phyloP scores from a whole-genome alignment of 169 alveolate genomes.

The Cryptosporidium sp. region DNA sequence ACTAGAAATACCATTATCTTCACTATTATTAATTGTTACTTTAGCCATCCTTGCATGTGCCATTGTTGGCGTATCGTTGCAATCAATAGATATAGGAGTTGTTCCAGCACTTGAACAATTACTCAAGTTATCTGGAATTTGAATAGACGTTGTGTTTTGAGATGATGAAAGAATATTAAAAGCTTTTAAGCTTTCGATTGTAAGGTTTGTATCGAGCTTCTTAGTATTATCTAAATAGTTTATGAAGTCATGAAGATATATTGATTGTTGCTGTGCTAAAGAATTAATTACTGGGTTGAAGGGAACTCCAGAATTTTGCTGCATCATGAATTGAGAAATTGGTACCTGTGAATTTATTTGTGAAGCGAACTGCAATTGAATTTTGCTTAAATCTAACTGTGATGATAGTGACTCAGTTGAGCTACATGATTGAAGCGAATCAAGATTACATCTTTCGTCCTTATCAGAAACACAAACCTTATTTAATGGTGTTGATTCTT shows the following conservation, averaged over 20 bases:
- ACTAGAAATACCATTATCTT: background rate
- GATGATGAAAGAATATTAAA: background rate
- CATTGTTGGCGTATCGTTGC: slow-evolving; percentile 21
- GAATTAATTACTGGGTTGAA: slow-evolving; percentile 11
- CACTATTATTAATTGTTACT: slow-evolving; percentile 28
- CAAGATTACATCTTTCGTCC: slow-evolving; percentile 20
- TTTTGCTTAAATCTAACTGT: slow-evolving; percentile 40
- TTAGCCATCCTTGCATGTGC: slow-evolving; percentile 8
- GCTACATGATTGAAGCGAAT: slow-evolving; percentile 9
- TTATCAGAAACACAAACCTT: background rate
- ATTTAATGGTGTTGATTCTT: slow-evolving; percentile 47
- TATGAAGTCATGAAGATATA: slow-evolving; percentile 47
- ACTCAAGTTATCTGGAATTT: slow-evolving; percentile 36
- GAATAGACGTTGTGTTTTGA: slow-evolving; percentile 27
- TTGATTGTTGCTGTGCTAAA: slow-evolving; percentile 28
- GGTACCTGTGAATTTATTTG: slow-evolving; percentile 26
- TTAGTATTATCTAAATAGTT: slow-evolving; percentile 42
- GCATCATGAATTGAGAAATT: slow-evolving; percentile 38
- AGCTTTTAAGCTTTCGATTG: slow-evolving; percentile 10
- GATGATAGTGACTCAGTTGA: slow-evolving; percentile 54
- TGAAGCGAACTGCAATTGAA: slow-evolving; percentile 30
- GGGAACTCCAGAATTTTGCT: slow-evolving; percentile 19
- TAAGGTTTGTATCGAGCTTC: slow-evolving; percentile 10
- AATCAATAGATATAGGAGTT: slow-evolving; percentile 64
- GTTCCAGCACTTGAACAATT: slow-evolving; percentile 56